Evolutionary conservation across 345 rosid genomes (phyloP).

Genomic region (Erodium maritimum): DNA sequence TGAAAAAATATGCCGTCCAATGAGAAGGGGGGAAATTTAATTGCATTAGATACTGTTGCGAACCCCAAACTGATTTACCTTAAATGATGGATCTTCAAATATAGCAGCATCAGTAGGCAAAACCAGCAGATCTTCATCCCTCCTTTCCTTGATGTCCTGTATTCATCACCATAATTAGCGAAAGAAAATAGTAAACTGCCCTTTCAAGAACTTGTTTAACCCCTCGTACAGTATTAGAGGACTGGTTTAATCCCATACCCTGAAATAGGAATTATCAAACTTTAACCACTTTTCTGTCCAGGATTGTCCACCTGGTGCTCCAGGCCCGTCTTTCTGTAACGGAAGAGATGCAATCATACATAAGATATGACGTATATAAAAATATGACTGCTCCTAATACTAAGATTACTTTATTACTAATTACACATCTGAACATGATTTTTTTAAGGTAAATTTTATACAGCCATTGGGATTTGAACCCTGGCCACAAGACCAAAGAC

Average conservation of each 20-base stretch:
- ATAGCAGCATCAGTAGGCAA: conserved; percentile 89
- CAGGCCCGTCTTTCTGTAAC: conserved; percentile 85
- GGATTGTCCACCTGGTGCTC: conserved; percentile 96
- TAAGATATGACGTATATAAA: neutral
- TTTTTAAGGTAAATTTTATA: too few species aligned
- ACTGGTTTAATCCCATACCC: conserved; percentile 35
- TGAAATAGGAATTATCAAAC: conserved; percentile 93
- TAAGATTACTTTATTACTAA: too few species aligned
- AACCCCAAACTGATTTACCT: conserved; percentile 27
- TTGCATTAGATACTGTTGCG: too few species aligned
- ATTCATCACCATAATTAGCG: neutral
- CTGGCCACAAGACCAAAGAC: too few species aligned
- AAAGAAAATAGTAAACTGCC: neutral
- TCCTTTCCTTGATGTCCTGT: conserved; percentile 73
- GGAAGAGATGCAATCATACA: conserved; percentile 6
- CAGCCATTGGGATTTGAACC: too few species aligned
- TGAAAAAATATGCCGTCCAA: conserved; percentile 16
- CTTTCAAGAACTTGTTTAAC: neutral
- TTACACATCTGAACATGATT: too few species aligned
- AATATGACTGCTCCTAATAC: neutral
- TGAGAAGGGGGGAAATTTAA: neutral
- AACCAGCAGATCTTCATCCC: conserved; percentile 67
- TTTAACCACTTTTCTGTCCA: conserved; percentile 94
- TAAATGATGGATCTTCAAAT: conserved; percentile 89
- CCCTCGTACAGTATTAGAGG: neutral